These are phyloP conservation scores for Blastomyces parvus DNA, from an alignment of 2,329 filamentous ascomycete genomes.

Conservation along the genomic window DNA sequence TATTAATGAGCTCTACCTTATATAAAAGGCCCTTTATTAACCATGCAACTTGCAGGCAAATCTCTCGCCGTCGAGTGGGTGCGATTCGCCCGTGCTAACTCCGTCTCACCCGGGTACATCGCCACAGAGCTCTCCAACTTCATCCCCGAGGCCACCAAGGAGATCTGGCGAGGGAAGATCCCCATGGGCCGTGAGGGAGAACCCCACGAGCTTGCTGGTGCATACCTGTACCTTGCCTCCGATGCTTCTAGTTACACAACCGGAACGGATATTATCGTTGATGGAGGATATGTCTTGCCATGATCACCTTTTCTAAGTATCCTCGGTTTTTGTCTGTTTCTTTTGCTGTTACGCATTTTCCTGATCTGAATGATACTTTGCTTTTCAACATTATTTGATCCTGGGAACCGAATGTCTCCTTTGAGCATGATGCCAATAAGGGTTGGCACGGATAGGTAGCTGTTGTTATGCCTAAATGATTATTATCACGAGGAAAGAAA, in stretches of 20 bases:
- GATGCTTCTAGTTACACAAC: constrained; percentile 79
- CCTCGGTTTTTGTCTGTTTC: neutral
- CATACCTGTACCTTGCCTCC: constrained; percentile 70
- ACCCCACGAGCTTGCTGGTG: constrained; percentile 68
- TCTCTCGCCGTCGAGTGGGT: constrained; percentile 69
- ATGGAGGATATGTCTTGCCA: constrained; percentile 59
- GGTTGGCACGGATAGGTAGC: too few species aligned
- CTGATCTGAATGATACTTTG: neutral
- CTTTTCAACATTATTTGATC: neutral
- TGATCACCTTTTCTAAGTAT: constrained; percentile 20
- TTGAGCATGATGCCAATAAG: too few species aligned
- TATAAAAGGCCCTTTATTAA: too few species aligned
- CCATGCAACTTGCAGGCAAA: constrained; percentile 41
- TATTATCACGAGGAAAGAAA: too few species aligned
- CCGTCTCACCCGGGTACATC: constrained; percentile 66
- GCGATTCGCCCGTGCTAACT: constrained; percentile 63
- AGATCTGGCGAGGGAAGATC: constrained; percentile 67
- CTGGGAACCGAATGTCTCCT: neutral
- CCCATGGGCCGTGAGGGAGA: constrained; percentile 69
- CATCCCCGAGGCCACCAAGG: constrained; percentile 55
- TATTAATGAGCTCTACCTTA: too few species aligned
- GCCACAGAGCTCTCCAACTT: constrained; percentile 62
- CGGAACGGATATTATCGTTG: constrained; percentile 61
- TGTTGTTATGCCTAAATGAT: too few species aligned
- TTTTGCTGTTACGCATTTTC: neutral